These are phyloP conservation scores for Aspergillus diversus DNA, from an alignment of 495 filamentous ascomycete species.

Conservation along the genomic window DNA sequence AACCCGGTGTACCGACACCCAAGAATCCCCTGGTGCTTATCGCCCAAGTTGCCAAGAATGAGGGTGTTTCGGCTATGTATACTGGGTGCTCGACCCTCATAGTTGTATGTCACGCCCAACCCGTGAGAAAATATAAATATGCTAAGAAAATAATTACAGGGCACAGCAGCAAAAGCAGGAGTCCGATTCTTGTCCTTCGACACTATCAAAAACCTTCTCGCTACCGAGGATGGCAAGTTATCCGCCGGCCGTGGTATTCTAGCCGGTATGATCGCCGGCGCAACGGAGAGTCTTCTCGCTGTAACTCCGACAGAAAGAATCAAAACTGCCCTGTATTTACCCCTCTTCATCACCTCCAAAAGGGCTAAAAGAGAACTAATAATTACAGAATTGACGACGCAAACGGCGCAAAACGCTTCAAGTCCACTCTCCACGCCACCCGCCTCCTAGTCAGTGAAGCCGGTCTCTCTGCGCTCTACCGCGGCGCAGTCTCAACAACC, in stretches of 20 bases:
- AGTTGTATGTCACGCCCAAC: constrained; percentile 25
- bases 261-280: constrained; percentile 65
- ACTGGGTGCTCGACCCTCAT: constrained; percentile 66
- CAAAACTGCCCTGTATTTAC: constrained; percentile 61
- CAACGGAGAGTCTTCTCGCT: constrained; percentile 59
- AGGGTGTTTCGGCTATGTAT: constrained; percentile 62
- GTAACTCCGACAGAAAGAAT: constrained; percentile 70
- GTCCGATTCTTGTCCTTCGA: constrained; percentile 70
- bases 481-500: constrained; percentile 63
- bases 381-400: constrained; percentile 65
- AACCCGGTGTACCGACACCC: constrained; percentile 41
- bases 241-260: constrained; percentile 58
- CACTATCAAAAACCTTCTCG: constrained; percentile 62
- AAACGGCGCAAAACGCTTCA: constrained; percentile 52
- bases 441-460: constrained; percentile 49
- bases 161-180: constrained; percentile 66
- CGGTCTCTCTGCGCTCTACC: constrained; percentile 59
- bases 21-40: constrained; percentile 60
- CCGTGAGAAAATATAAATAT: neutral
- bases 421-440: constrained; percentile 54
- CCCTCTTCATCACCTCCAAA: neutral
- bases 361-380: neutral
- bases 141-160: constrained; percentile 17
- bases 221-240: constrained; percentile 60
- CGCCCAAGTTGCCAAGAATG: constrained; percentile 48